These are phyloP conservation scores for Pythium chondricola DNA, from an alignment of 352 stramenopile species.

Conservation along the genomic window DNA sequence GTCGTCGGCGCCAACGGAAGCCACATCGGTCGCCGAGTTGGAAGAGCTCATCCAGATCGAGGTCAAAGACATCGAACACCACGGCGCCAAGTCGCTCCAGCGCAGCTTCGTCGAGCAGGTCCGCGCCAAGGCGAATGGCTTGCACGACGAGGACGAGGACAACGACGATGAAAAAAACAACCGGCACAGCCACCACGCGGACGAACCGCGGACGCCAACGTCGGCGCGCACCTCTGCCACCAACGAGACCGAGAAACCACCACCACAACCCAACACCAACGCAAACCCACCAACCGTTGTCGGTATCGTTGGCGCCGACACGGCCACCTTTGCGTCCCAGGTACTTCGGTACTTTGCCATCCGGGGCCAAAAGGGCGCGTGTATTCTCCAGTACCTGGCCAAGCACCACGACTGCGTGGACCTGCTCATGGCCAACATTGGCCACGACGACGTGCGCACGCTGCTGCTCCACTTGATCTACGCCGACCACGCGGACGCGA, in stretches of 20 bases:
- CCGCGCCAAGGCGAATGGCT: constrained; percentile 2
- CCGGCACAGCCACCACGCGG: constrained; percentile 11
- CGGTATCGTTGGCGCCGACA: constrained; percentile 70
- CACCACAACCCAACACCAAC: background rate
- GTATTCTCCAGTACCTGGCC: constrained; percentile 67
- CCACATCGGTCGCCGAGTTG: constrained; percentile 30
- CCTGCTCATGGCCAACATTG: constrained; percentile 73
- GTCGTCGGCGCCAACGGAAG: background rate
- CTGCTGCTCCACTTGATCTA: constrained; percentile 78
- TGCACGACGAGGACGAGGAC: constrained; percentile 6
- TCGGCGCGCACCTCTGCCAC: constrained; percentile 9
- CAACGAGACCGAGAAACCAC: constrained; percentile 4
- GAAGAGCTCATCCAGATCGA: constrained; percentile 73
- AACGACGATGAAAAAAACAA: constrained; percentile 5
- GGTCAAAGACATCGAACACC: constrained; percentile 65
- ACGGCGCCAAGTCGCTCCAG: constrained; percentile 59
- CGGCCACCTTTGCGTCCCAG: constrained; percentile 74
- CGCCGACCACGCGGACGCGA: constrained; percentile 72
- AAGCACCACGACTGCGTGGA: constrained; percentile 50
- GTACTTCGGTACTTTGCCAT: constrained; percentile 79
- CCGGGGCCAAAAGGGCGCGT: constrained; percentile 66
- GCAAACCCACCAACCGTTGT: constrained; percentile 44
- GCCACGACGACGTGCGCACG: constrained; percentile 75
- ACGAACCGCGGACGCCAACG: constrained; percentile 20
- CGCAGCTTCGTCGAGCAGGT: constrained; percentile 54